Percentiles rank a stretch among this genome's conserved stretches.
phyloP scores from a whole-genome alignment of 148 eudicot species.

The Linanthus parryae region DNA sequence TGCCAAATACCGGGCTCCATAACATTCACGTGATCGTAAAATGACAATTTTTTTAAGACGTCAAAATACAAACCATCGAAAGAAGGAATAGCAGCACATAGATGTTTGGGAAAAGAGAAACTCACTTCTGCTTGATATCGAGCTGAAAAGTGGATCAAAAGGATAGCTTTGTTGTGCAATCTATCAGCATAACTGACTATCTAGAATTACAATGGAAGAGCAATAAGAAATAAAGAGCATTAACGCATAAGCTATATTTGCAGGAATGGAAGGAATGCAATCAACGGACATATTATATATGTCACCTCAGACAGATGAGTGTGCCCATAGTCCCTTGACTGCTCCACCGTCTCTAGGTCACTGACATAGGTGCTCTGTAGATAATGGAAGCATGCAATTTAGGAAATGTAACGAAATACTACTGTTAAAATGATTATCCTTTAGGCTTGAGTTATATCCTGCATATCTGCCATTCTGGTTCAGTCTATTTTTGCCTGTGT shows the following conservation, averaged over 20 bases:
- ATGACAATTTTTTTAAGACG: no score
- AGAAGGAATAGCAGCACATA: not conserved
- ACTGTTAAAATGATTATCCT: no score
- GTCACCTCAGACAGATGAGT: slow-evolving; percentile 82
- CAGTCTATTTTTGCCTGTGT: no score
- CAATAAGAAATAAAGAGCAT: not conserved
- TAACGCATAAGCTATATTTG: not conserved
- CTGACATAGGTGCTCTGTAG: slow-evolving; percentile 76
- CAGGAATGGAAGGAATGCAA: slow-evolving; percentile 1
- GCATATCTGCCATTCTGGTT: no score
- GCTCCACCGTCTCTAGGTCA: slow-evolving; percentile 48
- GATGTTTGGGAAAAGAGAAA: slow-evolving; percentile 5
- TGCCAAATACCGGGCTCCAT: no score
- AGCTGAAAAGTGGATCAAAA: slow-evolving; percentile 93
- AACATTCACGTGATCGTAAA: no score
- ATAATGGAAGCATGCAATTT: slow-evolving; percentile 7
- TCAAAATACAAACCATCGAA: not conserved
- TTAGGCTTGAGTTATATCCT: no score
- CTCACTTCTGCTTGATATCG: slow-evolving; percentile 74
- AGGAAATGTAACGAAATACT: not conserved
- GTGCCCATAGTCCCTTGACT: slow-evolving; percentile 90
- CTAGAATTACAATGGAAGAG: slow-evolving; percentile 25
- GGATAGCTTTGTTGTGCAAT: slow-evolving; percentile 88
- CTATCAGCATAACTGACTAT: slow-evolving; percentile 47
- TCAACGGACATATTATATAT: not conserved